phyloP scores from a whole-genome alignment of 139 green algal species.

The Dunaliella primolecta region DNA sequence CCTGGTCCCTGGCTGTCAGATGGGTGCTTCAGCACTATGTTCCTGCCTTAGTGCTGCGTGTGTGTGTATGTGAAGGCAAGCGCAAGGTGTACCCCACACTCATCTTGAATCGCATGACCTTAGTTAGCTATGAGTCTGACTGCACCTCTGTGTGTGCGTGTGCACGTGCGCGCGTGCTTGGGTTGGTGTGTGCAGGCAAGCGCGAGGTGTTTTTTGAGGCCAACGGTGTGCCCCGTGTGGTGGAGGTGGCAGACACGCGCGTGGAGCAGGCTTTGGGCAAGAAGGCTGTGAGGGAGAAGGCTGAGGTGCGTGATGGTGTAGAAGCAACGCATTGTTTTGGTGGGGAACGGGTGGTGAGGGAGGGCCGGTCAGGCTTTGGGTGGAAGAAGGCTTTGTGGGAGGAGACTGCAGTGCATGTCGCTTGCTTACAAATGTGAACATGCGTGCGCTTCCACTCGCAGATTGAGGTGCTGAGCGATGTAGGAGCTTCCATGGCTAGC shows the following conservation, averaged over 20 bases:
- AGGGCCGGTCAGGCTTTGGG: background rate
- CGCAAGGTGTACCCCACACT: too few species aligned
- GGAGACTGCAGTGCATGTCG: too few species aligned
- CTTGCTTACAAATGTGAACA: too few species aligned
- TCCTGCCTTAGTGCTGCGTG: background rate
- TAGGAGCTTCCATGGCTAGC: conserved; percentile 89
- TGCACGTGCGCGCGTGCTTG: background rate
- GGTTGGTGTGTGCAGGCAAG: conserved; percentile 38
- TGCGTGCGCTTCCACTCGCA: too few species aligned
- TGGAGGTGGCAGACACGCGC: conserved; percentile 66
- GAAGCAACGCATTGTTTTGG: too few species aligned
- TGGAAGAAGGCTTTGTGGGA: conserved; percentile 18
- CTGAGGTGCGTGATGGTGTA: conserved; percentile 17
- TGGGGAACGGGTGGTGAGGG: conserved; percentile 19
- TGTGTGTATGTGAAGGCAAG: conserved; percentile 4
- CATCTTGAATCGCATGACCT: too few species aligned
- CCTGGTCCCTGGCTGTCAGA: background rate
- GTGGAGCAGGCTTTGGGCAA: conserved; percentile 26
- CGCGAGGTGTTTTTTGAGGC: conserved; percentile 92
- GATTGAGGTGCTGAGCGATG: conserved; percentile 48
- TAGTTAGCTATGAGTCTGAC: too few species aligned
- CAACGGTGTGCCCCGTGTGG: conserved; percentile 85
- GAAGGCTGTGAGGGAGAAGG: conserved; percentile 44
- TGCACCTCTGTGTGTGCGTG: conserved; percentile 1
- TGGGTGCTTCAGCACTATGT: background rate